Evolutionary conservation across 2,329 filamentous ascomycete genomes (phyloP).

Genomic region (Balansia obtecta): DNA sequence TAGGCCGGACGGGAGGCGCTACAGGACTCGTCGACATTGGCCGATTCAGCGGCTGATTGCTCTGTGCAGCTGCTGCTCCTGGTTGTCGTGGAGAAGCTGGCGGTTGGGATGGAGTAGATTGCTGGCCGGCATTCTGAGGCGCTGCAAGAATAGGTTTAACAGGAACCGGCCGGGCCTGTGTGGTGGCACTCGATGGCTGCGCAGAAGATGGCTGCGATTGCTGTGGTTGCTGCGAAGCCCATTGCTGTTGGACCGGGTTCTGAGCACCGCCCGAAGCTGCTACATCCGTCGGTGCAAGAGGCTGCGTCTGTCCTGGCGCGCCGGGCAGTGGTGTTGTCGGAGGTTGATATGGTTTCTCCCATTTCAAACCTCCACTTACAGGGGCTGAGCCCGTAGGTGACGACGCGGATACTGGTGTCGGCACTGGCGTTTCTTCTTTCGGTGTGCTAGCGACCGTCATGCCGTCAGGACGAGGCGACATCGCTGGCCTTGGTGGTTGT

Average conservation of each 20-base stretch:
- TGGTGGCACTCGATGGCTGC: neutral
- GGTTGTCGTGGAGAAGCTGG: conserved; percentile 17
- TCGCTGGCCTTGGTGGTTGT: conserved; percentile 18
- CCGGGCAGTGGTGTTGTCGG: conserved; percentile 11
- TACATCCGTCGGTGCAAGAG: neutral
- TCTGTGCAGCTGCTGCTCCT: conserved; percentile 17
- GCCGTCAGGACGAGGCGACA: conserved; percentile 22
- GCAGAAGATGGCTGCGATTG: neutral
- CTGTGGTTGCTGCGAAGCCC: conserved; percentile 9
- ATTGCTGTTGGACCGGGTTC: conserved; percentile 6
- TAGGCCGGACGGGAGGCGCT: conserved; percentile 20
- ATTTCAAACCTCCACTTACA: conserved; percentile 19
- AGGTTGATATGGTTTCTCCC: conserved; percentile 30
- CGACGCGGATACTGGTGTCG: conserved; percentile 3
- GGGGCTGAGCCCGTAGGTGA: neutral
- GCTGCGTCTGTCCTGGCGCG: conserved; percentile 10
- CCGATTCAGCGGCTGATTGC: conserved; percentile 16
- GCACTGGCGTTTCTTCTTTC: conserved; percentile 14
- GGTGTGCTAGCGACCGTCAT: conserved; percentile 13
- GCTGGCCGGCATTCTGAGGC: conserved; percentile 23
- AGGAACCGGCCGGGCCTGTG: conserved; percentile 12
- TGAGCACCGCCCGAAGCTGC: neutral
- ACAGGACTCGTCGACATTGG: conserved; percentile 22
- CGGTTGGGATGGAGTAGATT: conserved; percentile 23
- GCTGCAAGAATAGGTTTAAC: conserved; percentile 20